Evolutionary conservation across 1,284 basidiomycete species (phyloP).

Genomic region (Boletus sp.): DNA sequence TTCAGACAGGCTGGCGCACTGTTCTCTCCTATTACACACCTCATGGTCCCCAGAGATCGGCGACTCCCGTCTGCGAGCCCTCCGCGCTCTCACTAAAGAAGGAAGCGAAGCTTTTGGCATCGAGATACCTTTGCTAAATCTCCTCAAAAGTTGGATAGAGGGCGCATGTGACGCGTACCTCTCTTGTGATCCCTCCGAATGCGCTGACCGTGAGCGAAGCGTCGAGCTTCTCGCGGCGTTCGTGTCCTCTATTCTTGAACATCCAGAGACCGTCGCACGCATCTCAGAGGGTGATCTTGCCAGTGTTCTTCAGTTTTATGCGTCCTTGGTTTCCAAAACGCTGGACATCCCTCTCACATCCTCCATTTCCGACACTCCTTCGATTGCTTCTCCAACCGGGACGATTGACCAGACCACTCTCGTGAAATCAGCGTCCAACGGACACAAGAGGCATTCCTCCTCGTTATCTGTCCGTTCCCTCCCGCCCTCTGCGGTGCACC

Average conservation of each 20-base stretch:
- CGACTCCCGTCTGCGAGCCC: constrained; percentile 63
- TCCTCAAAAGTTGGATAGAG: constrained; percentile 61
- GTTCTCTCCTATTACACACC: constrained; percentile 53
- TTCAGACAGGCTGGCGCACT: constrained; percentile 56
- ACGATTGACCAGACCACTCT: constrained; percentile 26
- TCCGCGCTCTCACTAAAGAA: constrained; percentile 54
- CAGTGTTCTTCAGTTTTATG: constrained; percentile 55
- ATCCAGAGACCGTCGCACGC: constrained; percentile 51
- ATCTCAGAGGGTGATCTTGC: constrained; percentile 54
- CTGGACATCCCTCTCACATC: constrained; percentile 37
- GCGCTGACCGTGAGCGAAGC: constrained; percentile 56
- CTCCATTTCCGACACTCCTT: constrained; percentile 26
- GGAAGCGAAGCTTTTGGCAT: constrained; percentile 61
- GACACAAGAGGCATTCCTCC: constrained; percentile 51
- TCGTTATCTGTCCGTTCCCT: constrained; percentile 28
- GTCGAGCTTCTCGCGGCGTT: constrained; percentile 56
- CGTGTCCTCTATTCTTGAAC: constrained; percentile 47
- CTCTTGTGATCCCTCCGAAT: constrained; percentile 39
- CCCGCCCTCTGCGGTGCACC: constrained; percentile 22
- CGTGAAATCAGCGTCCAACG: constrained; percentile 29
- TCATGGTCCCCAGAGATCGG: constrained; percentile 63
- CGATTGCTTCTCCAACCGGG: constrained; percentile 26
- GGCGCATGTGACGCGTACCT: constrained; percentile 56
- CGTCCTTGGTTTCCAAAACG: constrained; percentile 50
- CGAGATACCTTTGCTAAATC: constrained; percentile 50